Percentiles rank a stretch among this genome's conserved stretches.
These are phyloP conservation scores for Colletotrichum eremochloae DNA, from an alignment of 2,329 filamentous ascomycete genomes.

Conservation along the genomic window DNA sequence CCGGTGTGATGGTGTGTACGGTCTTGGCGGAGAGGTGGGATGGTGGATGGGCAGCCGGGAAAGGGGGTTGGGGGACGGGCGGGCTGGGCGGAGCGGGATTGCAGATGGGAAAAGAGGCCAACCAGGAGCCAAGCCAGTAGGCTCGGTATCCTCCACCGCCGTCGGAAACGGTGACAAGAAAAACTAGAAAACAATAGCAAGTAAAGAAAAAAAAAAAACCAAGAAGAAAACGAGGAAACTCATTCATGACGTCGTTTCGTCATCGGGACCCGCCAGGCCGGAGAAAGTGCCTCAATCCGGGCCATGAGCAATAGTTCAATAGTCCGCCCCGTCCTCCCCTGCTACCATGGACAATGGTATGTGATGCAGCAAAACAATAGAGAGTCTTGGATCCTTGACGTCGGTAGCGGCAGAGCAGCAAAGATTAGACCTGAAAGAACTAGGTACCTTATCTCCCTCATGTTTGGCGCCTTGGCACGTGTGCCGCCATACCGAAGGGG, in stretches of 20 bases:
- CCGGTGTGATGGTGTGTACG: conserved; percentile 9
- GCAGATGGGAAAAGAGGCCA: conserved; percentile 1
- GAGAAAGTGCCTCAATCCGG: conserved; percentile 19
- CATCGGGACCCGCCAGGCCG: conserved; percentile 21
- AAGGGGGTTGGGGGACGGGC: conserved; percentile 19
- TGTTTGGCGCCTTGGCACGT: conserved; percentile 37
- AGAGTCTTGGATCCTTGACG: background rate
- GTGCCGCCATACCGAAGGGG: conserved; percentile 35
- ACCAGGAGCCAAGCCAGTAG: background rate
- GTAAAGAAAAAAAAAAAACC: too few relatives aligned
- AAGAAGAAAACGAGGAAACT: too few relatives aligned
- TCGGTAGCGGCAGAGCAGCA: background rate
- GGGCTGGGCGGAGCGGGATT: conserved; percentile 38
- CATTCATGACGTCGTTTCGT: conserved; percentile 4
- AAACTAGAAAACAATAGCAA: background rate
- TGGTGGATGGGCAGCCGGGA: background rate
- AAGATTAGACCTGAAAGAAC: background rate
- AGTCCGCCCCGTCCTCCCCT: too few relatives aligned
- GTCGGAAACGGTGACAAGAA: background rate
- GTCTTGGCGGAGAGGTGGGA: conserved; percentile 31
- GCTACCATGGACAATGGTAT: too few relatives aligned
- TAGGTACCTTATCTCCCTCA: conserved; percentile 13
- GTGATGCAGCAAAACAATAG: background rate
- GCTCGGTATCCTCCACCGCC: background rate
- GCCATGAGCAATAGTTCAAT: background rate